Evolutionary conservation across 1,139 yeast species (phyloP).

Genomic region (Suhomyces choctaworum): DNA sequence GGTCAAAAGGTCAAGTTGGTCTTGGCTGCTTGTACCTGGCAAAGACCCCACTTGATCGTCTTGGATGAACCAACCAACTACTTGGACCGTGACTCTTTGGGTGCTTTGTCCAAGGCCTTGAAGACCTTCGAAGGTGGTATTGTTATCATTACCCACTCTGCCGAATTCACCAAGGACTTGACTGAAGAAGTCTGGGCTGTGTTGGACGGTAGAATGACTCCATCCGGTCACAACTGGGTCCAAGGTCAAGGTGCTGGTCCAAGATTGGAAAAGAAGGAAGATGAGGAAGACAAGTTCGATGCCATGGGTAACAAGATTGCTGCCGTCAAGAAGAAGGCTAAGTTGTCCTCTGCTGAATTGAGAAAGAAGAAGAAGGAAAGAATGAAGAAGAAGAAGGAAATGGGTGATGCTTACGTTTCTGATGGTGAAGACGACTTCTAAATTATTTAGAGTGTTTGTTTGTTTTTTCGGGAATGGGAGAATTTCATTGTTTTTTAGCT

Average conservation of each 20-base stretch:
- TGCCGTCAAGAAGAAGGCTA: conserved; percentile 92
- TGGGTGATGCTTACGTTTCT: conserved; percentile 98
- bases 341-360: conserved; percentile 97
- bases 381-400: conserved; percentile 99
- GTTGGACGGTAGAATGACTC: conserved; percentile 95
- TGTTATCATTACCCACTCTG: conserved; percentile 99
- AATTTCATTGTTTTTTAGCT: conserved; percentile 7
- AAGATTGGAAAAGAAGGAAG: conserved; percentile 94
- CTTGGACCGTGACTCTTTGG: conserved; percentile 98
- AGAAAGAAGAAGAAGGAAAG: conserved; percentile 99
- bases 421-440: conserved; percentile 71
- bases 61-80: conserved; percentile 99
- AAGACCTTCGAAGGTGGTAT: conserved; percentile 99
- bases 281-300: conserved; percentile 97
- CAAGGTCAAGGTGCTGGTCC: conserved; percentile 99
- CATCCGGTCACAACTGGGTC: conserved; percentile 99
- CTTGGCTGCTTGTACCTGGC: conserved; percentile 99
- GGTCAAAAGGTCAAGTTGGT: conserved; percentile 99
- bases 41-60: conserved; percentile 99
- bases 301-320: conserved; percentile 99
- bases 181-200: conserved; percentile 99
- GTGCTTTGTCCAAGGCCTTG: conserved; percentile 98
- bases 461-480: conserved; percentile 4
- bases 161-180: conserved; percentile 98
- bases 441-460: conserved; percentile 1